Percentiles rank a stretch among this genome's conserved stretches.
These are phyloP conservation scores for Bipolaris victoriae DNA, from an alignment of 2,329 filamentous ascomycete genomes.

Conservation along the genomic window DNA sequence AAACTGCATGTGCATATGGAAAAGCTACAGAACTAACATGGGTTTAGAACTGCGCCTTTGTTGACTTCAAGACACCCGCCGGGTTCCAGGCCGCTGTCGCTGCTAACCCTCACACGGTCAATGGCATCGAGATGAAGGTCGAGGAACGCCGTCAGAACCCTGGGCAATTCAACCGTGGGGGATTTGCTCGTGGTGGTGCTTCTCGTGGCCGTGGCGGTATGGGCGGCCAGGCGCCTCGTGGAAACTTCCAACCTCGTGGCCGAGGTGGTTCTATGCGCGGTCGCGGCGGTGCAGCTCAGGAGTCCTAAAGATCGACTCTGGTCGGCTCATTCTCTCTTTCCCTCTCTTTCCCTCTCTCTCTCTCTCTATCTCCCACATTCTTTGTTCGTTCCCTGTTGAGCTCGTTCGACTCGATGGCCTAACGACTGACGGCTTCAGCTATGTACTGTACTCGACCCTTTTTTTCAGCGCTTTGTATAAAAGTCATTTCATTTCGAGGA, in stretches of 20 bases:
- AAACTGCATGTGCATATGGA: background rate
- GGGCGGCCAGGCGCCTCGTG: slow-evolving; percentile 64
- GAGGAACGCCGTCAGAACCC: slow-evolving; percentile 79
- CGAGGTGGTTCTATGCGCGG: slow-evolving; percentile 67
- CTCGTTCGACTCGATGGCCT: slow-evolving; percentile 24
- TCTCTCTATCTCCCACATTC: slow-evolving; percentile 3
- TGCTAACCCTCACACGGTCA: slow-evolving; percentile 85
- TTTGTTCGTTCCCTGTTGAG: slow-evolving; percentile 22
- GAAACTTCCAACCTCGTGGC: slow-evolving; percentile 72
- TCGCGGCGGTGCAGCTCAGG: slow-evolving; percentile 41
- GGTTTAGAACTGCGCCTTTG: slow-evolving; percentile 88
- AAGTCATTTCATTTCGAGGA: slow-evolving; percentile 44
- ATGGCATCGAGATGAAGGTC: slow-evolving; percentile 80
- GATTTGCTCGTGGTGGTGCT: slow-evolving; percentile 51
- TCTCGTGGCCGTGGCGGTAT: slow-evolving; percentile 67
- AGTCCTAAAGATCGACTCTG: slow-evolving; percentile 34
- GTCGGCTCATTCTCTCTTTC: slow-evolving; percentile 3
- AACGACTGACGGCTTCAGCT: slow-evolving; percentile 47
- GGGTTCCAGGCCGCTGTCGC: slow-evolving; percentile 83
- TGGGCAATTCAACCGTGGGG: slow-evolving; percentile 41
- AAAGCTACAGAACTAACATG: slow-evolving; percentile 22
- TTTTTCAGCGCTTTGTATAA: slow-evolving; percentile 47
- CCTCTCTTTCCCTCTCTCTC: too few species aligned
- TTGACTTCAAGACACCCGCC: slow-evolving; percentile 83
- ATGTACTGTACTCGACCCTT: slow-evolving; percentile 45